These are phyloP conservation scores for Lunularia cruciata DNA, from an alignment of 225 moss, liverwort and hornwort genomes.

Conservation along the genomic window DNA sequence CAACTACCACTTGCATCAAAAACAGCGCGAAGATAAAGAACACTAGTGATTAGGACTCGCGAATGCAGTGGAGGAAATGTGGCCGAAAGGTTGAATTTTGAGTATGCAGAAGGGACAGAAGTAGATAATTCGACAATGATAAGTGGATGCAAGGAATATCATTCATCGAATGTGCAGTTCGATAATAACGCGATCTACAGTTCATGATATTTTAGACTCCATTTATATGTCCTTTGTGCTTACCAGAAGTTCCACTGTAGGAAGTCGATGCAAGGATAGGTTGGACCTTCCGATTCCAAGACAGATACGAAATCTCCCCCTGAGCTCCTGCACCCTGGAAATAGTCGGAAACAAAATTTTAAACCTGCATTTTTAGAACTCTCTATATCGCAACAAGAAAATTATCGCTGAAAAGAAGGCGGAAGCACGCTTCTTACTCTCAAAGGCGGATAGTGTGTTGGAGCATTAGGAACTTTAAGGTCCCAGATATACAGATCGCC, in stretches of 20 bases:
- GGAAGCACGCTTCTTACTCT: conserved; percentile 46
- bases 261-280: conserved; percentile 87
- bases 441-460: conserved; percentile 68
- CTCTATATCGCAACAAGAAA: too few relatives aligned
- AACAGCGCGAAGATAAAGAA: too few relatives aligned
- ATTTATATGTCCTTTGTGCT: conserved; percentile 25
- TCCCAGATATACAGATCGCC: conserved; percentile 95
- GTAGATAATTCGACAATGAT: too few relatives aligned
- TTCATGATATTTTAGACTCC: too few relatives aligned
- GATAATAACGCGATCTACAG: too few relatives aligned
- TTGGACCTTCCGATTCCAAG: conserved; percentile 97
- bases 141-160: too few relatives aligned
- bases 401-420: too few relatives aligned
- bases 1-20: too few relatives aligned
- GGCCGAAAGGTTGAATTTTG: too few relatives aligned
- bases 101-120: background rate
- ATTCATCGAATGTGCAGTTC: too few relatives aligned
- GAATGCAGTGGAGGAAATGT: too few relatives aligned
- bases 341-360: background rate
- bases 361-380: conserved; percentile 32
- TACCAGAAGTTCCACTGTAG: conserved; percentile 82
- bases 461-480: conserved; percentile 68
- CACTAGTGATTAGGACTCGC: too few relatives aligned
- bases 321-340: conserved; percentile 53
- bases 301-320: conserved; percentile 79